phyloP scores from a whole-genome alignment of 1,284 basidiomycete species.

The Fistulina hepatica region DNA sequence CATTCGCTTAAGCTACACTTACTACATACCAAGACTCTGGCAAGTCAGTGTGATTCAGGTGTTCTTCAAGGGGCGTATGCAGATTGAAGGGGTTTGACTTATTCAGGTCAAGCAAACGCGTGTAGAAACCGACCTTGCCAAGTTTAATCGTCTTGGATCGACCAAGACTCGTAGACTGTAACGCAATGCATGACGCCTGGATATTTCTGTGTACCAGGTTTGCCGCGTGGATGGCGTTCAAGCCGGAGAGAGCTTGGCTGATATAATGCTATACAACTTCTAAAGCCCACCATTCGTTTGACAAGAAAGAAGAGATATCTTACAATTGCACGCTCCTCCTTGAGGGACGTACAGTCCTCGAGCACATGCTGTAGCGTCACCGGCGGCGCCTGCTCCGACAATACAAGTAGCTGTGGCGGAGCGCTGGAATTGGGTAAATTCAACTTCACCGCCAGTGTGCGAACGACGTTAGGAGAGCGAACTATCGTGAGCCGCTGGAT shows the following conservation, averaged over 20 bases:
- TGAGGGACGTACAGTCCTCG: constrained; percentile 52
- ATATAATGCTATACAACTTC: constrained; percentile 47
- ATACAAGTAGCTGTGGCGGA: constrained; percentile 44
- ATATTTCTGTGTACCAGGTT: constrained; percentile 60
- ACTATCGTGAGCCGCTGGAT: constrained; percentile 47
- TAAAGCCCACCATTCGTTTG: constrained; percentile 1
- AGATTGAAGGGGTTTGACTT: constrained; percentile 58
- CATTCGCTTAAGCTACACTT: constrained; percentile 8
- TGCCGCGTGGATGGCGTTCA: constrained; percentile 51
- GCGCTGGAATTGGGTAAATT: constrained; percentile 35
- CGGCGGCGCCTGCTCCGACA: constrained; percentile 54
- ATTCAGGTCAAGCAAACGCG: constrained; percentile 57
- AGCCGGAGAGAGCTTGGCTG: constrained; percentile 52
- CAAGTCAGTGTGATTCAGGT: not conserved
- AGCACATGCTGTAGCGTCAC: constrained; percentile 58
- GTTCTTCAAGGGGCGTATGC: not conserved
- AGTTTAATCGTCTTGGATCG: constrained; percentile 60
- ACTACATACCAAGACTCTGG: too few relatives aligned
- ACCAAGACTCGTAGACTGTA: too few relatives aligned
- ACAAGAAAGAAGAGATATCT: constrained; percentile 12
- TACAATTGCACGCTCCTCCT: constrained; percentile 57
- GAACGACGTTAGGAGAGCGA: constrained; percentile 49
- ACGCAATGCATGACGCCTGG: constrained; percentile 43
- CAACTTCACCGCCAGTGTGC: constrained; percentile 55
- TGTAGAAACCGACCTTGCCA: constrained; percentile 50